These are phyloP conservation scores for Cornus kousa DNA, from an alignment of 148 eudicot genomes.

Conservation along the genomic window DNA sequence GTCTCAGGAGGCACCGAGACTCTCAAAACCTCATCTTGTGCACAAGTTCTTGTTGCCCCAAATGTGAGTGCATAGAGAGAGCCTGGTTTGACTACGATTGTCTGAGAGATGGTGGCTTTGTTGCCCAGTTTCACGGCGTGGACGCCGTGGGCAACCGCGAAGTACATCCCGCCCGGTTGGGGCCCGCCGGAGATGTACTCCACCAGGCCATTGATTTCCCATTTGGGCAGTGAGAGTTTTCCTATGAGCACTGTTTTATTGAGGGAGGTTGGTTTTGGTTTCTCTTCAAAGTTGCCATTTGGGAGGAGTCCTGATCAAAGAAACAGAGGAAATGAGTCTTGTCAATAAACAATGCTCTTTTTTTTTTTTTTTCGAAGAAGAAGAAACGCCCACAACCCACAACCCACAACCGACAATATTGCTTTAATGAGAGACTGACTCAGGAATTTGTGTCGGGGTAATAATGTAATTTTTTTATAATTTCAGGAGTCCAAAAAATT, in stretches of 20 bases:
- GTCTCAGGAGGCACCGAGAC: slow-evolving; percentile 57
- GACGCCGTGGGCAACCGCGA: slow-evolving; percentile 61
- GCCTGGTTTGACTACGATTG: slow-evolving; percentile 54
- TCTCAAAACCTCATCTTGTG: slow-evolving; percentile 85
- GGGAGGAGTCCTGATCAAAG: slow-evolving; percentile 59
- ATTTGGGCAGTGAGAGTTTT: slow-evolving; percentile 64
- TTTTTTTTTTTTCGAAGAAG: too few species aligned
- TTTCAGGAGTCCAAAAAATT: too few species aligned
- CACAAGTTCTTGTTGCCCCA: slow-evolving; percentile 83
- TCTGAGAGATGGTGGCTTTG: slow-evolving; percentile 68
- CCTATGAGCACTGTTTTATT: slow-evolving; percentile 63
- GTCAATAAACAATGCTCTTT: too few species aligned
- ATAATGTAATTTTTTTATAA: too few species aligned
- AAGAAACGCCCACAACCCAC: too few species aligned
- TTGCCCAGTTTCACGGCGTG: slow-evolving; percentile 80
- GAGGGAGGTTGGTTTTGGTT: slow-evolving; percentile 49
- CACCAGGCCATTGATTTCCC: slow-evolving; percentile 73
- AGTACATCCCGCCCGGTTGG: slow-evolving; percentile 83
- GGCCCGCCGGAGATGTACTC: slow-evolving; percentile 92
- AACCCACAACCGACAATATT: too few species aligned
- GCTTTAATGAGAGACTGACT: too few species aligned
- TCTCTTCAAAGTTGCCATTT: slow-evolving; percentile 84
- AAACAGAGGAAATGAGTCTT: neutral
- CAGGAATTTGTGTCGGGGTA: too few species aligned
- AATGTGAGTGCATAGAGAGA: slow-evolving; percentile 64